Evolutionary conservation across 2,329 filamentous ascomycete species (phyloP).

Genomic region (Botrytis tulipae): DNA sequence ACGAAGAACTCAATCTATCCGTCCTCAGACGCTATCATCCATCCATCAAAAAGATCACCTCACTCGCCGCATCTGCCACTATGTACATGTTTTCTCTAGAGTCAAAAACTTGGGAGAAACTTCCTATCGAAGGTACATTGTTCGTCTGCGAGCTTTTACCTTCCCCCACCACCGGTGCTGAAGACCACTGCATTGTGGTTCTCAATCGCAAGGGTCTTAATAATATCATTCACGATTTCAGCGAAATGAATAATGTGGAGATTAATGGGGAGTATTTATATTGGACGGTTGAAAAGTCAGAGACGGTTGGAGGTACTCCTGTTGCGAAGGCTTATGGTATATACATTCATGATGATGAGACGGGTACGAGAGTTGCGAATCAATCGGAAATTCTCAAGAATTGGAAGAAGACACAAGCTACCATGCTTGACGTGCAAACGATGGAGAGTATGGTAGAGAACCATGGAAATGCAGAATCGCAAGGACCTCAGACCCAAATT

Average conservation of each 20-base stretch:
- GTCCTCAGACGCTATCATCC: conserved; percentile 82
- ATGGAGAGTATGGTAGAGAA: conserved; percentile 21
- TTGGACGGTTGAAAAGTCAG: conserved; percentile 32
- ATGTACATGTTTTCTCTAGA: conserved; percentile 74
- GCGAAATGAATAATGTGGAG: conserved; percentile 61
- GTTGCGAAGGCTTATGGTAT: conserved; percentile 48
- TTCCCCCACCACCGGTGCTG: conserved; percentile 41
- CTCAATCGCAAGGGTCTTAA: conserved; percentile 70
- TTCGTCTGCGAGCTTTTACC: conserved; percentile 72
- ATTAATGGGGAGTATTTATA: conserved; percentile 56
- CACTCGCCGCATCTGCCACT: conserved; percentile 80
- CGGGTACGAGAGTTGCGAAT: conserved; percentile 43
- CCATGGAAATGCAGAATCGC: conserved; percentile 24
- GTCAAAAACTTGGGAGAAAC: conserved; percentile 76
- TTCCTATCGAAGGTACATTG: conserved; percentile 79
- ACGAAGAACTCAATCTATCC: conserved; percentile 81
- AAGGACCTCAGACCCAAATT: conserved; percentile 18
- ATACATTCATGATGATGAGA: conserved; percentile 54
- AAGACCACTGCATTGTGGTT: conserved; percentile 60
- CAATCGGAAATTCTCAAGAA: conserved; percentile 33
- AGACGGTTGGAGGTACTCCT: conserved; percentile 15
- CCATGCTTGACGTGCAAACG: conserved; percentile 5
- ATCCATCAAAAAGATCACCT: conserved; percentile 68
- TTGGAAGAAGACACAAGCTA: conserved; percentile 27
- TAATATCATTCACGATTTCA: conserved; percentile 68